Evolutionary conservation across 31 red algal genomes (phyloP).

Genomic region (Odonthalia washingtoniensis): DNA sequence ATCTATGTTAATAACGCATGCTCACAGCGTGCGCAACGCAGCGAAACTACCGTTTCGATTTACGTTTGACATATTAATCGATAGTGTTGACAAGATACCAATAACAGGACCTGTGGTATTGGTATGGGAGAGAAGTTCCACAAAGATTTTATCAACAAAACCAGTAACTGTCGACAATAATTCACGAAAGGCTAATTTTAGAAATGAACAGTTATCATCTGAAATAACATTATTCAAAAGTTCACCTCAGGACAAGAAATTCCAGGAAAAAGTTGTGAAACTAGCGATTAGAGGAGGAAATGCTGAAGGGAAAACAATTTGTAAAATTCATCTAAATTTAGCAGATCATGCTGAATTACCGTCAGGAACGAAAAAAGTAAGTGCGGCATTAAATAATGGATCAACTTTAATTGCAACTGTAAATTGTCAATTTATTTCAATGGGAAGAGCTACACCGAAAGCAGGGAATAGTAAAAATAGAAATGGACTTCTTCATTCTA

Average conservation of each 20-base stretch:
- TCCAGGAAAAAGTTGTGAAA: constrained; percentile 84
- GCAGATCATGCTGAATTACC: constrained; percentile 83
- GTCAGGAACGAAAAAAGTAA: constrained; percentile 77
- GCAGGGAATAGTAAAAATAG: constrained; percentile 26
- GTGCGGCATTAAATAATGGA: constrained; percentile 75
- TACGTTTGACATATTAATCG: constrained; percentile 73
- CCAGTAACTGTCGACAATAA: constrained; percentile 69
- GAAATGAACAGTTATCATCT: constrained; percentile 62
- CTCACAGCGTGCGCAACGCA: constrained; percentile 73
- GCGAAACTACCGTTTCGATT: constrained; percentile 81
- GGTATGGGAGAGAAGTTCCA: constrained; percentile 70
- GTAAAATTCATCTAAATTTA: constrained; percentile 83
- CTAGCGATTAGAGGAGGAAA: constrained; percentile 60
- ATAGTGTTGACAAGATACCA: constrained; percentile 77
- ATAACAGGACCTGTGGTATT: constrained; percentile 65
- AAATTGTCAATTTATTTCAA: constrained; percentile 75
- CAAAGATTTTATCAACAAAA: constrained; percentile 68
- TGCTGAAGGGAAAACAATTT: constrained; percentile 66
- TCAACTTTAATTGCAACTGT: constrained; percentile 63
- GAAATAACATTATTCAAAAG: constrained; percentile 77
- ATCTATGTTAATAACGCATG: constrained; percentile 82
- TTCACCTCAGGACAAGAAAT: constrained; percentile 69
- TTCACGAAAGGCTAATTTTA: constrained; percentile 71
- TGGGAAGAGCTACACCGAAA: constrained; percentile 70
- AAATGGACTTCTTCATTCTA: too few species aligned